Evolutionary conservation across 768 basidiomycete genomes (phyloP).

Genomic region (Coprinellus micaceus): DNA sequence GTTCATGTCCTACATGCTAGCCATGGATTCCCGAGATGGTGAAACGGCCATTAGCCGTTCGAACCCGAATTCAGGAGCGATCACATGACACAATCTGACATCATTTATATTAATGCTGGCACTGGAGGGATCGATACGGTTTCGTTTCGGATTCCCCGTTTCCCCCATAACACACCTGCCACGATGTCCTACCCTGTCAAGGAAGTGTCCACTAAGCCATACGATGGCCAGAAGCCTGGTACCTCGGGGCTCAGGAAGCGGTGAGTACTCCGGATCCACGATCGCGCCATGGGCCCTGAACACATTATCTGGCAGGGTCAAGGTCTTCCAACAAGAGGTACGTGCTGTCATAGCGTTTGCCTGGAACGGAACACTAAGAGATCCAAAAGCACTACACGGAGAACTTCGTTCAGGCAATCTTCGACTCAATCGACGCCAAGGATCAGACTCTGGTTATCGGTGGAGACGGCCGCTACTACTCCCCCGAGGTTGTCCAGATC

Average conservation of each 20-base stretch:
- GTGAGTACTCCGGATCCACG: conserved; percentile 36
- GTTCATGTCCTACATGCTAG: too few relatives aligned
- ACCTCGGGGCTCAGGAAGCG: conserved; percentile 97
- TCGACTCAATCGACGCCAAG: conserved; percentile 80
- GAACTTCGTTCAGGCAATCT: conserved; percentile 95
- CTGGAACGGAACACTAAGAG: neutral
- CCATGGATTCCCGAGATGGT: too few relatives aligned
- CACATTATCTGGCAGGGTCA: conserved; percentile 60
- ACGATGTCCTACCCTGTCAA: conserved; percentile 50
- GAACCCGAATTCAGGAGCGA: neutral
- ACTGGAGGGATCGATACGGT: conserved; percentile 17
- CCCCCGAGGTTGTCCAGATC: conserved; percentile 79
- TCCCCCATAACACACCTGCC: conserved; percentile 8
- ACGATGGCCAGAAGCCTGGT: conserved; percentile 94
- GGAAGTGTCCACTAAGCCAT: conserved; percentile 79
- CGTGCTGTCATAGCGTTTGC: conserved; percentile 16
- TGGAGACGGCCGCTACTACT: conserved; percentile 95
- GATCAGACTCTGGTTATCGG: conserved; percentile 90
- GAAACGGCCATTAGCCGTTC: too few relatives aligned
- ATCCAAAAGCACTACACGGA: conserved; percentile 87
- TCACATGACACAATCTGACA: conserved; percentile 9
- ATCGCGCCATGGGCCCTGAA: conserved; percentile 13
- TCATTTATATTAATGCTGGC: too few relatives aligned
- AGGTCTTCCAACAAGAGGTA: conserved; percentile 96
- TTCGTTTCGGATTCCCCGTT: neutral